phyloP scores from a whole-genome alignment of 2,329 filamentous ascomycete genomes.

The Ceratocystis papillata region DNA sequence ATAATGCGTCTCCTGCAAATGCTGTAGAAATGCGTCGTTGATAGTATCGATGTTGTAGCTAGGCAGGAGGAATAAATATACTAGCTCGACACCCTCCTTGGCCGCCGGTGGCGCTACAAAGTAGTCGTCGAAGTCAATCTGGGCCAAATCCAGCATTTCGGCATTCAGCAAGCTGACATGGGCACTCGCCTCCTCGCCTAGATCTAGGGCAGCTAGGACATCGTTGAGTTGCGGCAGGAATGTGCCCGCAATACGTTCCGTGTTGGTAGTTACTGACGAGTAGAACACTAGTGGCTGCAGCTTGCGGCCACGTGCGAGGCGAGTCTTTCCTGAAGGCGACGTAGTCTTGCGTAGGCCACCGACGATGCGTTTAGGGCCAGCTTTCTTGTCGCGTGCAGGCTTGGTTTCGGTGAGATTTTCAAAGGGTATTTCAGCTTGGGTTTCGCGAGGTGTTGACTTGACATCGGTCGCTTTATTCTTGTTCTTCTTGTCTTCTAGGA shows the following conservation, averaged over 20 bases:
- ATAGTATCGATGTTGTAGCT: slow-evolving; percentile 94
- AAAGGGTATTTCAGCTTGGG: slow-evolving; percentile 19
- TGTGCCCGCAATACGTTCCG: slow-evolving; percentile 58
- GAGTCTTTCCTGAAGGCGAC: slow-evolving; percentile 15
- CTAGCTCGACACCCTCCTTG: slow-evolving; percentile 46
- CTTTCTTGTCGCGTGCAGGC: slow-evolving; percentile 28
- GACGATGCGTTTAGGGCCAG: slow-evolving; percentile 39
- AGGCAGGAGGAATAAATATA: slow-evolving; percentile 78
- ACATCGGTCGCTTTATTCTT: neutral
- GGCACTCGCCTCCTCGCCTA: slow-evolving; percentile 24
- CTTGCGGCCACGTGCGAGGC: slow-evolving; percentile 32
- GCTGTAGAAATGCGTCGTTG: slow-evolving; percentile 74
- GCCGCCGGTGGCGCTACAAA: slow-evolving; percentile 67
- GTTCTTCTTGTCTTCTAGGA: slow-evolving; percentile 29
- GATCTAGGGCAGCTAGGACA: slow-evolving; percentile 41
- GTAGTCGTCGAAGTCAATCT: slow-evolving; percentile 86
- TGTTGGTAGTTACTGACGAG: slow-evolving; percentile 76
- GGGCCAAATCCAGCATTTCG: slow-evolving; percentile 63
- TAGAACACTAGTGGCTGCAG: slow-evolving; percentile 76
- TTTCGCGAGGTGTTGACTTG: neutral
- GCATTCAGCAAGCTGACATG: slow-evolving; percentile 41
- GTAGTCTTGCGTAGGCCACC: slow-evolving; percentile 33
- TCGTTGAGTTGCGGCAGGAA: slow-evolving; percentile 47
- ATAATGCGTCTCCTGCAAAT: slow-evolving; percentile 84
- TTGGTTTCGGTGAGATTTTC: slow-evolving; percentile 20